Percentiles rank a stretch among this genome's conserved stretches.
Conservation (phyloP, 1,284 basidiomycete species). For the Ustilago nuda region DNA sequence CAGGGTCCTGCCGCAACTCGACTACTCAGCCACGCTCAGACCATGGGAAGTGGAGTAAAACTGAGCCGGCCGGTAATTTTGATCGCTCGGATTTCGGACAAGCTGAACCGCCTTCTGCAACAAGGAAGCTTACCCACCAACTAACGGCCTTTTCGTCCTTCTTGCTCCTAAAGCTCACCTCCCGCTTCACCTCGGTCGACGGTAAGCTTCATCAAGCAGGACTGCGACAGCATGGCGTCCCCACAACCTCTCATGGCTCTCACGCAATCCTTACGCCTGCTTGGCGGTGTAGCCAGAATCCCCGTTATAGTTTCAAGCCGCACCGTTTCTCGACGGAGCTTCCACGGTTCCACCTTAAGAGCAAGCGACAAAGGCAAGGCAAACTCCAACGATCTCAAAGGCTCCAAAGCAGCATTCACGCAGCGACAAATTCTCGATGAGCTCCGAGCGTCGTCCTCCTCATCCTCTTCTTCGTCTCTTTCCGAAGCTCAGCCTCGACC, state of each 20-base stretch:
- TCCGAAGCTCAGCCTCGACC: constrained; percentile 30
- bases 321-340: constrained; percentile 1
- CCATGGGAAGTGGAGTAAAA: constrained; percentile 13
- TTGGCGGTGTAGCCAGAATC: constrained; percentile 3
- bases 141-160: not conserved
- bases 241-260: constrained; percentile 10
- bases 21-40: constrained; percentile 22
- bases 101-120: not conserved
- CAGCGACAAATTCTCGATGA: constrained; percentile 50
- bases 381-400: constrained; percentile 16
- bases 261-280: constrained; percentile 15
- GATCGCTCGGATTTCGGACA: constrained; percentile 30
- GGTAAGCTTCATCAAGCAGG: not conserved
- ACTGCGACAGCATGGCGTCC: not conserved
- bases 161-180: not conserved
- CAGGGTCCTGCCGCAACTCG: constrained; percentile 31
- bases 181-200: not conserved
- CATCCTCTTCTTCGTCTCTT: constrained; percentile 33
- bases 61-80: constrained; percentile 26
- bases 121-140: constrained; percentile 1
- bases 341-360: constrained; percentile 7
- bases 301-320: constrained; percentile 14
- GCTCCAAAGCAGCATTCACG: constrained; percentile 36
- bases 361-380: constrained; percentile 12
- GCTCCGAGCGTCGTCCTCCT: constrained; percentile 31